These are phyloP conservation scores for Aspergillus latus DNA, from an alignment of 2,329 filamentous ascomycete genomes.

Conservation along the genomic window DNA sequence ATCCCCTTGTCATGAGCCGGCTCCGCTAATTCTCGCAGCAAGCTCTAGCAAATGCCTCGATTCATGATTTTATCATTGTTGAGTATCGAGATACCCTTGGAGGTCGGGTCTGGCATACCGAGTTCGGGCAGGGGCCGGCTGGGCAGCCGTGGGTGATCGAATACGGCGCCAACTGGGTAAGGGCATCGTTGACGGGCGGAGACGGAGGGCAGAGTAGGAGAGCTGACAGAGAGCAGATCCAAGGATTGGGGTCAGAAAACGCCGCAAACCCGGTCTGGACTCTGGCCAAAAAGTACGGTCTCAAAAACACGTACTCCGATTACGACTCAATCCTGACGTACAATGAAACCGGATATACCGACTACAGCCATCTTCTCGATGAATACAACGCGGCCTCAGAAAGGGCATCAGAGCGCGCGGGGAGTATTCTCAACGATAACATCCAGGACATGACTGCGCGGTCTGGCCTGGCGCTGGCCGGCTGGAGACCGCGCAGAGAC, in stretches of 20 bases:
- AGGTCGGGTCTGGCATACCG: slow-evolving; percentile 59
- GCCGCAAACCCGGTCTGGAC: slow-evolving; percentile 60
- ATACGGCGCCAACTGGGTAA: slow-evolving; percentile 66
- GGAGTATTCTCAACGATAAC: slow-evolving; percentile 58
- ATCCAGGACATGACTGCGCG: slow-evolving; percentile 63
- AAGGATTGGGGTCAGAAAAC: slow-evolving; percentile 40
- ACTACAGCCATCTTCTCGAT: slow-evolving; percentile 54
- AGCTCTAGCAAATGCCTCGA: slow-evolving; percentile 59
- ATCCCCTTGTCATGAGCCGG: not conserved
- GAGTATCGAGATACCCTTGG: slow-evolving; percentile 64
- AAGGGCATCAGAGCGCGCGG: slow-evolving; percentile 53
- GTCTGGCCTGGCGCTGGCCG: slow-evolving; percentile 58
- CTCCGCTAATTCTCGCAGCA: slow-evolving; percentile 43
- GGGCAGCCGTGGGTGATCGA: slow-evolving; percentile 61
- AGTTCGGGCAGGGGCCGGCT: slow-evolving; percentile 55
- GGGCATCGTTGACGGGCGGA: not conserved
- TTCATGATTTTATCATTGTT: slow-evolving; percentile 65
- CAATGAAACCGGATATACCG: slow-evolving; percentile 55
- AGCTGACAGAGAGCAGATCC: slow-evolving; percentile 31
- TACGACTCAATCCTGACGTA: slow-evolving; percentile 61
- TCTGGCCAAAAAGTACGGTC: slow-evolving; percentile 56
- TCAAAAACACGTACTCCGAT: slow-evolving; percentile 59
- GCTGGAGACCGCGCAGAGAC: slow-evolving; percentile 59
- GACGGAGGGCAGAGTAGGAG: not conserved
- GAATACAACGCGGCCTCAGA: slow-evolving; percentile 51